phyloP scores from a whole-genome alignment of 2,329 filamentous ascomycete species.

The Colletotrichum sp. region DNA sequence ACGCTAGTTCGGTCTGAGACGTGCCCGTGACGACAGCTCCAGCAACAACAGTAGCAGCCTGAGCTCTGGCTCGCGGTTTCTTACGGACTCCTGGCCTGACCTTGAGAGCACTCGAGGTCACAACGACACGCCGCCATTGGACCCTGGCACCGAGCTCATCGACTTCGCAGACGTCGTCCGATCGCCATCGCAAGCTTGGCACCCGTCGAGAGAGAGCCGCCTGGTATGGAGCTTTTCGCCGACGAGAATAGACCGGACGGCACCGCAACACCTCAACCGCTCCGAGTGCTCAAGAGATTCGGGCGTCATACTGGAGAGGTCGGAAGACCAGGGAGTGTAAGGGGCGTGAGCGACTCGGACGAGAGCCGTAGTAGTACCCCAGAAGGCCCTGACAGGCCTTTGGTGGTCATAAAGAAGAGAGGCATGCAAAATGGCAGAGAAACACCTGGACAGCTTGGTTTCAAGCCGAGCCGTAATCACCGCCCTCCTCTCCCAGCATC shows the following conservation, averaged over 20 bases:
- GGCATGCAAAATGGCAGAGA: constrained; percentile 8
- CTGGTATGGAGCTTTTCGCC: constrained; percentile 36
- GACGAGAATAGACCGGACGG: constrained; percentile 17
- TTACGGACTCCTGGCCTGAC: constrained; percentile 37
- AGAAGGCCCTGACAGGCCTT: constrained; percentile 27
- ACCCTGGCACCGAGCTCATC: not conserved
- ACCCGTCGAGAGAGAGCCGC: constrained; percentile 29
- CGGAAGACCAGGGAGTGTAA: constrained; percentile 21
- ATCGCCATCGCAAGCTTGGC: constrained; percentile 35
- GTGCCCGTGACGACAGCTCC: not conserved
- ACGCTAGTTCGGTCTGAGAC: constrained; percentile 9
- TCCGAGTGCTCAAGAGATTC: constrained; percentile 54
- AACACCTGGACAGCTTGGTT: not conserved
- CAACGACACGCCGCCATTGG: not conserved
- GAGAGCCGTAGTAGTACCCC: constrained; percentile 29
- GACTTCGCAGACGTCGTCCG: not conserved
- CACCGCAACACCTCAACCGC: constrained; percentile 44
- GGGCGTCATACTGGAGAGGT: not conserved
- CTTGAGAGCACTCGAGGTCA: constrained; percentile 30
- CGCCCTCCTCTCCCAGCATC: not conserved
- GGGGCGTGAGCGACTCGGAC: constrained; percentile 28
- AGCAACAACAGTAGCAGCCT: not conserved
- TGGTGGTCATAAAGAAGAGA: constrained; percentile 41
- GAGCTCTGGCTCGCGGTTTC: not conserved
- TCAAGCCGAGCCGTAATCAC: not conserved